Percentiles rank a stretch among this genome's conserved stretches.
phyloP scores from a whole-genome alignment of 768 basidiomycete genomes.

The Rhodotorula kratochvilovae region DNA sequence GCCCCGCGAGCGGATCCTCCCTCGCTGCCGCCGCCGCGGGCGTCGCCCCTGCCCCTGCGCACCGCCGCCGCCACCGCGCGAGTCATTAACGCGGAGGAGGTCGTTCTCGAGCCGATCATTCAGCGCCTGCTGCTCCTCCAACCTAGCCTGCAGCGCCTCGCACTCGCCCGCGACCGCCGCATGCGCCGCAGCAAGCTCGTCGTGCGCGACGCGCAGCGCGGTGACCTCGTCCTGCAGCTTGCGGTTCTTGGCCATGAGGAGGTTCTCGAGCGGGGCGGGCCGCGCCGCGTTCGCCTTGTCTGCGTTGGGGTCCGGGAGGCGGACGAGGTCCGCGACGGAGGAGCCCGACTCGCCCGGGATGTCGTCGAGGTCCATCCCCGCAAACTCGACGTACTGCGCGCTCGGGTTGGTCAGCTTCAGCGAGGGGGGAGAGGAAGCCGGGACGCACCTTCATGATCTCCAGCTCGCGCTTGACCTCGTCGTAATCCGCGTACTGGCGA shows the following conservation, averaged over 20 bases:
- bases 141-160: slow-evolving; percentile 58
- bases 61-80: slow-evolving; percentile 37
- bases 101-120: slow-evolving; percentile 92
- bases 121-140: slow-evolving; percentile 70
- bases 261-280: slow-evolving; percentile 78
- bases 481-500: slow-evolving; percentile 76
- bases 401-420: too few species aligned
- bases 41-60: slow-evolving; percentile 1
- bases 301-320: slow-evolving; percentile 83
- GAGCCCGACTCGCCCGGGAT: neutral
- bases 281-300: slow-evolving; percentile 70
- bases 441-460: slow-evolving; percentile 89
- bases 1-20: slow-evolving; percentile 62
- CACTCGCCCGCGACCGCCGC: slow-evolving; percentile 59
- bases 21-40: slow-evolving; percentile 34
- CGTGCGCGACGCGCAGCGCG: slow-evolving; percentile 74
- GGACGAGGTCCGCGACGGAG: slow-evolving; percentile 48
- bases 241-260: slow-evolving; percentile 90
- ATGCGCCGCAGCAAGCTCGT: slow-evolving; percentile 71
- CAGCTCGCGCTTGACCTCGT: slow-evolving; percentile 94
- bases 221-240: slow-evolving; percentile 87
- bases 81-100: slow-evolving; percentile 71
- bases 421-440: neutral
- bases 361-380: slow-evolving; percentile 72
- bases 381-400: slow-evolving; percentile 86